A percentile compares a stretch with the other conserved stretches of the same genome.
phyloP scores from a whole-genome alignment of 768 basidiomycete species.

The Rhodotorula sphaerocarpa region DNA sequence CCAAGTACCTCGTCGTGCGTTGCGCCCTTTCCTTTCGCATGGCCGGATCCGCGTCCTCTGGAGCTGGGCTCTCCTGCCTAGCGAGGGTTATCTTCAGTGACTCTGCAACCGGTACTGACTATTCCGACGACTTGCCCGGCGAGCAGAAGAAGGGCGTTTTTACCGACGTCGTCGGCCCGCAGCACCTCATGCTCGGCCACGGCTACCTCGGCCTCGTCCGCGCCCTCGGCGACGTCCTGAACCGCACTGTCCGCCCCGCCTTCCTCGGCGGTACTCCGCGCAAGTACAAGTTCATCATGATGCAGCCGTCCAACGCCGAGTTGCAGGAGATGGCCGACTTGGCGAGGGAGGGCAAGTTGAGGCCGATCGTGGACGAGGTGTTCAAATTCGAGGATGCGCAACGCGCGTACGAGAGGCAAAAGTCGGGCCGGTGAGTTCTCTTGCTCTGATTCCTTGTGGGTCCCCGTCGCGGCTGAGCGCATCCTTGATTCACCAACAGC shows the following conservation, averaged over 20 bases:
- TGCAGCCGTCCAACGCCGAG: constrained; percentile 39
- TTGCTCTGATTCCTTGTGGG: neutral
- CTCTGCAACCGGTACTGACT: neutral
- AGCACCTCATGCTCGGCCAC: neutral
- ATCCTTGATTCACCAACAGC: neutral
- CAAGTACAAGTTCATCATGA: constrained; percentile 18
- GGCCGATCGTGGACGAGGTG: constrained; percentile 56
- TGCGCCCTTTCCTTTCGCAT: neutral
- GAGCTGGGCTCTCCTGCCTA: too few species aligned
- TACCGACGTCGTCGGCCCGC: constrained; percentile 47
- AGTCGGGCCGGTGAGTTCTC: constrained; percentile 48
- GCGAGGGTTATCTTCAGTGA: neutral
- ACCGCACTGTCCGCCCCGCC: constrained; percentile 47
- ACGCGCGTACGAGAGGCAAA: constrained; percentile 57
- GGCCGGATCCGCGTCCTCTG: too few species aligned
- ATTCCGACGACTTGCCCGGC: too few species aligned
- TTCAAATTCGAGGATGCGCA: constrained; percentile 52
- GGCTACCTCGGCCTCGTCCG: neutral
- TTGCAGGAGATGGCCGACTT: constrained; percentile 38
- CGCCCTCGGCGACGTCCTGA: constrained; percentile 24
- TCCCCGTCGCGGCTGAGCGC: too few species aligned
- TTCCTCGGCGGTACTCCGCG: constrained; percentile 52
- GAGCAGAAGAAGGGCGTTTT: constrained; percentile 45
- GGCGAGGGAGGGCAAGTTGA: constrained; percentile 50
- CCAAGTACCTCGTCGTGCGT: constrained; percentile 49